Conservation (phyloP, 2,329 filamentous ascomycete genomes). For the Ophiostoma montium region DNA sequence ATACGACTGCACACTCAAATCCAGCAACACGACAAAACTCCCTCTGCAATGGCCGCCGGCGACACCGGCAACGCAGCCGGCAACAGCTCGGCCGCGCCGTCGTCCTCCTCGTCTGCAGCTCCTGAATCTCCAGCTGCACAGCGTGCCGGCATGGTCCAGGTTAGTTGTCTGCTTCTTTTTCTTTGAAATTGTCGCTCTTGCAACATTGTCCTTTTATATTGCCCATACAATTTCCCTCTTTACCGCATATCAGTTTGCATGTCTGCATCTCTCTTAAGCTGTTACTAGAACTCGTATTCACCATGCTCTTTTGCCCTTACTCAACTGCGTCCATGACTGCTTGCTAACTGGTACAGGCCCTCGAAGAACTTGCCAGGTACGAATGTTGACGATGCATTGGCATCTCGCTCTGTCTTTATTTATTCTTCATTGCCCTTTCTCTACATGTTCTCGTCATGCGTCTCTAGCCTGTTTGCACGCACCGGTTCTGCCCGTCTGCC, state of each 20-base stretch:
- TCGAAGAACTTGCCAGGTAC: constrained; percentile 11
- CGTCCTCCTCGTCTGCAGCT: background rate
- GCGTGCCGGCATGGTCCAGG: constrained; percentile 8
- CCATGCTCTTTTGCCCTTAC: background rate
- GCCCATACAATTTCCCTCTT: no score
- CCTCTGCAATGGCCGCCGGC: constrained; percentile 4
- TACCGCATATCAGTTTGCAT: no score
- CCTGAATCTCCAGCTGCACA: constrained; percentile 3
- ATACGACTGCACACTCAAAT: background rate
- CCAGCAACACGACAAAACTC: background rate
- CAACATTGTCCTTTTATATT: no score
- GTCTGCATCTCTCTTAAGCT: no score
- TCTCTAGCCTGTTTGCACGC: no score
- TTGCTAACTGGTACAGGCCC: constrained; percentile 4
- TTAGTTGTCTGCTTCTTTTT: background rate
- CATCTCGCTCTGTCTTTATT: background rate
- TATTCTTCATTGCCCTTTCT: no score
- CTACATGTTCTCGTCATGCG: no score
- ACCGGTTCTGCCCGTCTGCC: no score
- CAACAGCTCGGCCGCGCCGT: background rate
- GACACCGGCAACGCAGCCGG: background rate
- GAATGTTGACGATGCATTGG: background rate
- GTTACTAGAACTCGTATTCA: background rate
- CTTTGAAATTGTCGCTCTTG: no score
- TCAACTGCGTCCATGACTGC: background rate